Percentiles rank a stretch among this genome's conserved stretches.
These are phyloP conservation scores for Xylaria nigripes DNA, from an alignment of 495 filamentous ascomycete genomes.

Conservation along the genomic window DNA sequence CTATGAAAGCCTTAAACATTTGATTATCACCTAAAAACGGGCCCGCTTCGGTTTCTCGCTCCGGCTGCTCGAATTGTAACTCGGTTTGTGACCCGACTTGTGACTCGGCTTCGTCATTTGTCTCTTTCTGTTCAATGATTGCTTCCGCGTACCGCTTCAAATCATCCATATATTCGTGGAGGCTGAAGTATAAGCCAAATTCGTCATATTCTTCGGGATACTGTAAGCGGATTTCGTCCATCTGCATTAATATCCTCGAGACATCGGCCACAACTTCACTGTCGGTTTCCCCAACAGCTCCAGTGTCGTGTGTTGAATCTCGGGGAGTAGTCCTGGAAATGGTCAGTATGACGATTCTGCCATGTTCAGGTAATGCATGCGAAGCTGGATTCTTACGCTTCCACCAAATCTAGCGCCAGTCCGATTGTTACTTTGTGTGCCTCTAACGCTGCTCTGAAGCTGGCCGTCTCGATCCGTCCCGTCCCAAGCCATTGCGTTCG, in stretches of 20 bases:
- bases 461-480: conserved; percentile 27
- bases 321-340: conserved; percentile 23
- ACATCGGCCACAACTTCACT: conserved; percentile 21
- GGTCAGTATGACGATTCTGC: conserved; percentile 5
- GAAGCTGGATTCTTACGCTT: conserved; percentile 23
- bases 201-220: conserved; percentile 27
- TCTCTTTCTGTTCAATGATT: conserved; percentile 17
- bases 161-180: conserved; percentile 29
- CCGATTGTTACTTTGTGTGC: conserved; percentile 34
- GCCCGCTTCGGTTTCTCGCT: conserved; percentile 7
- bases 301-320: conserved; percentile 15
- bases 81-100: conserved; percentile 15
- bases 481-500: conserved; percentile 33
- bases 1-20: conserved; percentile 23
- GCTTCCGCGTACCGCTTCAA: conserved; percentile 25
- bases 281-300: conserved; percentile 14
- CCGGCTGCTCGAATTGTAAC: neutral
- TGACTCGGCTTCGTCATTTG: conserved; percentile 14
- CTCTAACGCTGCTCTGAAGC: conserved; percentile 28
- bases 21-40: conserved; percentile 20
- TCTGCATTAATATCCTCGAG: conserved; percentile 21
- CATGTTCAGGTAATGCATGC: neutral
- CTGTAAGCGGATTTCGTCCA: conserved; percentile 22
- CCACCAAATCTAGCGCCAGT: conserved; percentile 35
- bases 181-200: conserved; percentile 23